Percentiles rank a stretch among this genome's conserved stretches.
phyloP scores from a whole-genome alignment of 345 rosid genomes.

The Microthlaspi erraticum region DNA sequence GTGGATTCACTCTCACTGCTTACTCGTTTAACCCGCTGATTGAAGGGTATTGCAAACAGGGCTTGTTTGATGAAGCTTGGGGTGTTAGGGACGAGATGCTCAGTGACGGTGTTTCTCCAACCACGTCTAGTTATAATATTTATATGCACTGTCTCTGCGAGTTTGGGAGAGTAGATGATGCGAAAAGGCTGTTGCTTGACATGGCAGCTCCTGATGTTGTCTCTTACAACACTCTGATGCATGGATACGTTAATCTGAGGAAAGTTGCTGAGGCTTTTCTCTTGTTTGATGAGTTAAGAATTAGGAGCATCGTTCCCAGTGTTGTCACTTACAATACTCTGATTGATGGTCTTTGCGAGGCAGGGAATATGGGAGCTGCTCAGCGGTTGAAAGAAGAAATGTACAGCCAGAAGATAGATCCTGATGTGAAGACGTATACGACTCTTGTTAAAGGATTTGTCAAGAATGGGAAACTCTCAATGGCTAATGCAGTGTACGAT shows the following conservation, averaged over 20 bases:
- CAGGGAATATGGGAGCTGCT: constrained; percentile 59
- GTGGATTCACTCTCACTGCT: constrained; percentile 56
- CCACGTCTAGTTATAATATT: constrained; percentile 55
- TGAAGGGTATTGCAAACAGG: constrained; percentile 58
- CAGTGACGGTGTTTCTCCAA: constrained; percentile 50
- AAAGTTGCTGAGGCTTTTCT: constrained; percentile 62
- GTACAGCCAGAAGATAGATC: constrained; percentile 53
- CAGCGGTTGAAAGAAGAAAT: constrained; percentile 66
- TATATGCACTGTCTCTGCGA: constrained; percentile 57
- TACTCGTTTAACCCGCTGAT: constrained; percentile 66
- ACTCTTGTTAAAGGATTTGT: constrained; percentile 63
- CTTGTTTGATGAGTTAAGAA: constrained; percentile 62
- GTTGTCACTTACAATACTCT: constrained; percentile 68
- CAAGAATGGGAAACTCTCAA: constrained; percentile 55
- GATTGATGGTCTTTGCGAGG: constrained; percentile 69
- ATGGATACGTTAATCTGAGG: constrained; percentile 64
- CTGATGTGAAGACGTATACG: constrained; percentile 71
- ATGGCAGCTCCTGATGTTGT: constrained; percentile 65
- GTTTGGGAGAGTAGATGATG: constrained; percentile 56
- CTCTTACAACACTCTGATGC: constrained; percentile 68
- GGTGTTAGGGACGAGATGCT: constrained; percentile 60
- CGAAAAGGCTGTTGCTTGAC: constrained; percentile 49
- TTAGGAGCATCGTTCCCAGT: constrained; percentile 49
- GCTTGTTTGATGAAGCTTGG: constrained; percentile 60
- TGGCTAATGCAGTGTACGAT: constrained; percentile 55